Conservation (phyloP, 768 basidiomycete species). For the Kwoniella europaea region DNA sequence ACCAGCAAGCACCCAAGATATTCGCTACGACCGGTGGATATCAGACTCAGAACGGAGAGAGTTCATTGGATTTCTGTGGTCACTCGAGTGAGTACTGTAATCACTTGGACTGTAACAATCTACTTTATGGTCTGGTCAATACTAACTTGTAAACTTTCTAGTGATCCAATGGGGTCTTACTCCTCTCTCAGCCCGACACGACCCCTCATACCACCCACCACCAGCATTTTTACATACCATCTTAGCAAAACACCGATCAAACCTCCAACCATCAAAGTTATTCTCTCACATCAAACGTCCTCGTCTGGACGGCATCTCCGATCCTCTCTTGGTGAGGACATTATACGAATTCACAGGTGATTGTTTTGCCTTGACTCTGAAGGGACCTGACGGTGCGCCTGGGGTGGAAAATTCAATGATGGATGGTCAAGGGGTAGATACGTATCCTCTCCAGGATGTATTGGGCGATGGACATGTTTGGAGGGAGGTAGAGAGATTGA, state of each 20-base stretch:
- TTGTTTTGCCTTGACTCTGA: conserved; percentile 48
- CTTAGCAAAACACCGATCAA: conserved; percentile 56
- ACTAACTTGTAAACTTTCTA: conserved; percentile 5
- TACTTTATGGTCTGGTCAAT: neutral
- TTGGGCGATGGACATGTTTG: conserved; percentile 40
- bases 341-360: conserved; percentile 50
- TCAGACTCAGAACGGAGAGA: conserved; percentile 49
- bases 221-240: conserved; percentile 59
- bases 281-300: conserved; percentile 52
- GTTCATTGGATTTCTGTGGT: conserved; percentile 56
- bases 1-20: conserved; percentile 51
- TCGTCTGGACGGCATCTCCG: conserved; percentile 45
- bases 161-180: conserved; percentile 53
- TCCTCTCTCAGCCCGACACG: conserved; percentile 37
- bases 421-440: conserved; percentile 53
- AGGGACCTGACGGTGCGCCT: conserved; percentile 50
- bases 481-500: conserved; percentile 36
- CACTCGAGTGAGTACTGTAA: conserved; percentile 43
- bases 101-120: neutral
- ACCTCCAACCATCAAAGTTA: conserved; percentile 49
- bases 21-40: conserved; percentile 53
- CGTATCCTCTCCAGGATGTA: conserved; percentile 32
- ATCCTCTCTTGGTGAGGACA: conserved; percentile 46
- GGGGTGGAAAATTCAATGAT: conserved; percentile 37
- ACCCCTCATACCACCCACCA: conserved; percentile 45